phyloP scores from a whole-genome alignment of 1,284 basidiomycete genomes.

The Termitomyces sp. region DNA sequence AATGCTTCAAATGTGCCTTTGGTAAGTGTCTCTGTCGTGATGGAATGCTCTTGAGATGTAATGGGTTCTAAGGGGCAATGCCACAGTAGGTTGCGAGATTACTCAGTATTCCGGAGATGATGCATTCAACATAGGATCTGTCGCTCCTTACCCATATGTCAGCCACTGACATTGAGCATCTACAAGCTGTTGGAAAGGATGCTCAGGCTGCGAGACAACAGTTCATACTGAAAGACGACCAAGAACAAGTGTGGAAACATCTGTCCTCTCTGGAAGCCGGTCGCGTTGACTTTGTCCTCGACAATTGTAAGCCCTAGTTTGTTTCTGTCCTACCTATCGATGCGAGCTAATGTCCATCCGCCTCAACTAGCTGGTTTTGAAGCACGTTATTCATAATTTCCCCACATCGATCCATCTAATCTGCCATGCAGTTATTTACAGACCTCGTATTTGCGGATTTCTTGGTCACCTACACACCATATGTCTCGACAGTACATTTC shows the following conservation, averaged over 20 bases:
- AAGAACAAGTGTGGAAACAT: slow-evolving; percentile 73
- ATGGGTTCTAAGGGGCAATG: slow-evolving; percentile 60
- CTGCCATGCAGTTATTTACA: slow-evolving; percentile 68
- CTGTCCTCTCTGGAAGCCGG: slow-evolving; percentile 54
- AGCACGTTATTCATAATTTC: slow-evolving; percentile 30
- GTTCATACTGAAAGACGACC: slow-evolving; percentile 84
- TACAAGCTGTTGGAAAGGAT: slow-evolving; percentile 79
- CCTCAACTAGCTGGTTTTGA: slow-evolving; percentile 77
- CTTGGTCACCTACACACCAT: slow-evolving; percentile 81
- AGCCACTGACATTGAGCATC: slow-evolving; percentile 73
- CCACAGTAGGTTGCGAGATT: slow-evolving; percentile 41
- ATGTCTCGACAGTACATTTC: slow-evolving; percentile 78
- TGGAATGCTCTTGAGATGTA: background rate
- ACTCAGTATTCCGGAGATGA: background rate
- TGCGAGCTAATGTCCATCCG: background rate
- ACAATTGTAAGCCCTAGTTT: slow-evolving; percentile 70
- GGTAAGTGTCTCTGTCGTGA: slow-evolving; percentile 38
- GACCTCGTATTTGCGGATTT: slow-evolving; percentile 96
- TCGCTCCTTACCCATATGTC: slow-evolving; percentile 80
- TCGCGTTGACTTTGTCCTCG: slow-evolving; percentile 84
- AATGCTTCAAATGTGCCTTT: slow-evolving; percentile 87
- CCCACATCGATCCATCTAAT: slow-evolving; percentile 2
- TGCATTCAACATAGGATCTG: slow-evolving; percentile 53
- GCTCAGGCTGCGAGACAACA: slow-evolving; percentile 70
- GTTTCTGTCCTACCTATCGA: background rate